phyloP scores from a whole-genome alignment of 805 yeast species.

The Barnettozyma vustinii region DNA sequence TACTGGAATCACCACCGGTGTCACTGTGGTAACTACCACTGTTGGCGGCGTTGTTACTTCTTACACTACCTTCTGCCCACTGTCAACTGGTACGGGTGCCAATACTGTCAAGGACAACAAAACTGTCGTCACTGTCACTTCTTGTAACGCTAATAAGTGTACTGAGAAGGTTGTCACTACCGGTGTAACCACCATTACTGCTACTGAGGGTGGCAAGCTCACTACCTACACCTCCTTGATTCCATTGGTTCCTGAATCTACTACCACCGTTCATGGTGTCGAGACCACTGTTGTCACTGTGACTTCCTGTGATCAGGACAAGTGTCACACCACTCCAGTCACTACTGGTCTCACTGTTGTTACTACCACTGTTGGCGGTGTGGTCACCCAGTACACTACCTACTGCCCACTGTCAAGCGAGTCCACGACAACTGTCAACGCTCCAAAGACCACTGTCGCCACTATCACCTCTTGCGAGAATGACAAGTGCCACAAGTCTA shows the following conservation, averaged over 20 bases:
- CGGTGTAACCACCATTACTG: not conserved
- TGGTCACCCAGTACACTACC: not conserved
- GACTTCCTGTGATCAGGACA: constrained; percentile 10
- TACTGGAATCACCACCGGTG: constrained; percentile 19
- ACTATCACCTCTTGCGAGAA: constrained; percentile 3
- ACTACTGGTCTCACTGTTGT: constrained; percentile 2
- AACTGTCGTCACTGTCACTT: constrained; percentile 15
- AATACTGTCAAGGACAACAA: not conserved
- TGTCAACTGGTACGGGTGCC: not conserved
- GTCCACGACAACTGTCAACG: not conserved
- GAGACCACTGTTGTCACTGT: not conserved
- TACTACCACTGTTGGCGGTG: constrained; percentile 9
- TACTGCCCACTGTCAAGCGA: not conserved
- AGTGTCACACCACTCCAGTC: constrained; percentile 1
- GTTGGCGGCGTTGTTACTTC: constrained; percentile 28
- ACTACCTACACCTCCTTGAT: constrained; percentile 23
- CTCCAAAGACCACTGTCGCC: not conserved
- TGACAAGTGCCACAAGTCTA: not conserved
- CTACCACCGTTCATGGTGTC: constrained; percentile 2
- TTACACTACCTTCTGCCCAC: constrained; percentile 16
- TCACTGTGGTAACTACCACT: constrained; percentile 29
- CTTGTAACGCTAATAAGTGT: constrained; percentile 26
- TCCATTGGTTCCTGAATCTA: constrained; percentile 3
- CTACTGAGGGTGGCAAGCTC: constrained; percentile 4
- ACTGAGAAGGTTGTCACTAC: constrained; percentile 15